phyloP scores from a whole-genome alignment of 148 eudicot genomes.

The Camellia lanceoleosa region DNA sequence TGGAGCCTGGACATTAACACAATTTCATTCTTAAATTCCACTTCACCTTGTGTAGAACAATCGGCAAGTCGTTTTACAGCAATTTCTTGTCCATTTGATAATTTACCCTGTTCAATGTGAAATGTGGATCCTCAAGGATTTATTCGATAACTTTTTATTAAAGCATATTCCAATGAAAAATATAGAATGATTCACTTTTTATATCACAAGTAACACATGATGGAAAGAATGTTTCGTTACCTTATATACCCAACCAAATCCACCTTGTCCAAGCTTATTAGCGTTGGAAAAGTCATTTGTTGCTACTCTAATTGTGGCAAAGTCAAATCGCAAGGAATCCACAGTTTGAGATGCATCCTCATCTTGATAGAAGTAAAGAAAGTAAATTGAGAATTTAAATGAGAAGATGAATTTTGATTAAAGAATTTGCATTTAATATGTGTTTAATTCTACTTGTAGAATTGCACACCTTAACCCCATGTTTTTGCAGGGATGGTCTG shows the following conservation, averaged over 20 bases:
- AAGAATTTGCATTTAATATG: neutral
- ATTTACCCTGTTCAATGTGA: constrained; percentile 36
- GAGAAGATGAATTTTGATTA: neutral
- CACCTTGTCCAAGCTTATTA: constrained; percentile 17
- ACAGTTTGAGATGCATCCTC: neutral
- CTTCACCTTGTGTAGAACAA: constrained; percentile 32
- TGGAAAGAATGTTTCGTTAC: neutral
- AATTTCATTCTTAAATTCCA: too few relatives aligned
- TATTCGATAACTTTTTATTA: too few relatives aligned
- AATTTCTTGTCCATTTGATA: constrained; percentile 33
- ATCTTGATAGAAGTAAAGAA: neutral
- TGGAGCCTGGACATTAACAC: constrained; percentile 43
- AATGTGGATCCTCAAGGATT: neutral
- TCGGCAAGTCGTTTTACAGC: constrained; percentile 45
- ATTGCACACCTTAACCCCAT: too few relatives aligned
- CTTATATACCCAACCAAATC: constrained; percentile 1
- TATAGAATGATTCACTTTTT: too few relatives aligned
- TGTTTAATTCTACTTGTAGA: too few relatives aligned
- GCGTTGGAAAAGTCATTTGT: constrained; percentile 12
- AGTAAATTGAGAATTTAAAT: neutral
- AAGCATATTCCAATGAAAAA: too few relatives aligned
- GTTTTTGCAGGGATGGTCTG: too few relatives aligned
- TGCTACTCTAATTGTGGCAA: neutral
- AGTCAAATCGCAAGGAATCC: constrained; percentile 3
- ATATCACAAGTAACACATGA: neutral